Conservation (phyloP, 495 filamentous ascomycete genomes). For the Penicillium coffeae region DNA sequence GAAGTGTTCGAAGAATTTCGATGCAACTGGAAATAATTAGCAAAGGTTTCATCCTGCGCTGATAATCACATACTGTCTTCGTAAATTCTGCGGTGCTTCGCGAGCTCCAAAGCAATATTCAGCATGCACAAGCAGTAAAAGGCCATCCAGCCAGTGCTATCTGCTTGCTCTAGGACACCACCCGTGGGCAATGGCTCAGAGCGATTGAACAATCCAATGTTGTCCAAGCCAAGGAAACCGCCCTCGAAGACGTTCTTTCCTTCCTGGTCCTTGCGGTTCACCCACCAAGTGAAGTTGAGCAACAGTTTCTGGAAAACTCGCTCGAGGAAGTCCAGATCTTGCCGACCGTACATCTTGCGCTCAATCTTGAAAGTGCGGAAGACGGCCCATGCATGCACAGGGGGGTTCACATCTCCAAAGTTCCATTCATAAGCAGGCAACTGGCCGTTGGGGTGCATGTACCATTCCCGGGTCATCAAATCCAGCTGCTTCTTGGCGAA, state of each 20-base stretch:
- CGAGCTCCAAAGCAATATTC: constrained; percentile 90
- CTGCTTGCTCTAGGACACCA: constrained; percentile 89
- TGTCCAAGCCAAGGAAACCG: constrained; percentile 94
- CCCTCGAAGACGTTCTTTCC: constrained; percentile 97
- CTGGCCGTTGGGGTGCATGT: constrained; percentile 98
- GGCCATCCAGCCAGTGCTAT: constrained; percentile 98
- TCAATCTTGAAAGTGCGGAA: constrained; percentile 98
- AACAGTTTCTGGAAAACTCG: constrained; percentile 94
- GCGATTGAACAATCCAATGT: constrained; percentile 97
- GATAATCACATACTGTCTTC: constrained; percentile 72
- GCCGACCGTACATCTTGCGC: constrained; percentile 90
- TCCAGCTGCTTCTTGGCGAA: constrained; percentile 98
- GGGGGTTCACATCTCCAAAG: constrained; percentile 94
- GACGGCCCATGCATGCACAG: constrained; percentile 92
- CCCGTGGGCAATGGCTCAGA: constrained; percentile 93
- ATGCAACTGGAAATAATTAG: constrained; percentile 56
- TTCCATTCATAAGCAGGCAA: constrained; percentile 95
- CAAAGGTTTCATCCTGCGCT: too few species aligned
- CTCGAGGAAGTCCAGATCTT: constrained; percentile 93
- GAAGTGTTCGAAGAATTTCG: constrained; percentile 98
- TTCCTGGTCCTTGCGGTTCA: constrained; percentile 89
- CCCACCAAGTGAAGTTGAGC: constrained; percentile 98
- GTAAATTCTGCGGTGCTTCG: constrained; percentile 93
- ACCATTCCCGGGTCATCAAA: constrained; percentile 94
- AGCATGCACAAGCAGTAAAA: constrained; percentile 95